Conservation (phyloP, 2,329 filamentous ascomycete species). For the Capronia epimyces region DNA sequence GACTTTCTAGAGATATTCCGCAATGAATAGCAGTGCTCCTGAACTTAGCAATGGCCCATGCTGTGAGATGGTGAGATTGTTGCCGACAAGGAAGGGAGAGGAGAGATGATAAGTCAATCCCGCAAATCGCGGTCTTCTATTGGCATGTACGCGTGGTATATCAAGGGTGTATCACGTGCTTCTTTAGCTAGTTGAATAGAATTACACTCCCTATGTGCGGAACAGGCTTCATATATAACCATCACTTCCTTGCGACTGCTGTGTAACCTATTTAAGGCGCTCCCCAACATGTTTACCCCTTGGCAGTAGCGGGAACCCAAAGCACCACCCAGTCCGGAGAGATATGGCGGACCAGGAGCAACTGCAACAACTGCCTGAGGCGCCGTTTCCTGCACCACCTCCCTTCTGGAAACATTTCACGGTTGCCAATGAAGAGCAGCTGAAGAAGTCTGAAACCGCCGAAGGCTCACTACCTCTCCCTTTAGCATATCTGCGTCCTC, state of each 20-base stretch:
- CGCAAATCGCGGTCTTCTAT: slow-evolving; percentile 26
- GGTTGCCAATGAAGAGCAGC: slow-evolving; percentile 60
- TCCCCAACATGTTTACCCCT: not conserved
- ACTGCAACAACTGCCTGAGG: slow-evolving; percentile 45
- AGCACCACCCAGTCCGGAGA: slow-evolving; percentile 19
- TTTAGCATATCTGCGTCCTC: slow-evolving; percentile 73
- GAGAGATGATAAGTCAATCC: not conserved
- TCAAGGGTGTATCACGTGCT: too few relatives aligned
- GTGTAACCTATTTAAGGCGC: not conserved
- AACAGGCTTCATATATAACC: too few relatives aligned
- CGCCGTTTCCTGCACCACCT: slow-evolving; percentile 78
- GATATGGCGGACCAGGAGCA: slow-evolving; percentile 29
- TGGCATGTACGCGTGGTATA: slow-evolving; percentile 15
- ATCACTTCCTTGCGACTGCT: not conserved
- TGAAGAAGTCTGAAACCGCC: slow-evolving; percentile 44
- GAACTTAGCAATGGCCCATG: not conserved
- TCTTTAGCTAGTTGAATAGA: too few relatives aligned
- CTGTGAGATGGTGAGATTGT: not conserved
- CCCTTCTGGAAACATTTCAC: slow-evolving; percentile 89
- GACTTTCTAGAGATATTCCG: not conserved
- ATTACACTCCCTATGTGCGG: too few relatives aligned
- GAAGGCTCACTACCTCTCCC: slow-evolving; percentile 57
- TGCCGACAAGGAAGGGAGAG: not conserved
- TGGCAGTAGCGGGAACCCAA: not conserved
- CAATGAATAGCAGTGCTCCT: not conserved